Base-by-base conservation (phyloP, 2,329 filamentous ascomycete genomes). In the Beauveria scarabaeidicola region DNA sequence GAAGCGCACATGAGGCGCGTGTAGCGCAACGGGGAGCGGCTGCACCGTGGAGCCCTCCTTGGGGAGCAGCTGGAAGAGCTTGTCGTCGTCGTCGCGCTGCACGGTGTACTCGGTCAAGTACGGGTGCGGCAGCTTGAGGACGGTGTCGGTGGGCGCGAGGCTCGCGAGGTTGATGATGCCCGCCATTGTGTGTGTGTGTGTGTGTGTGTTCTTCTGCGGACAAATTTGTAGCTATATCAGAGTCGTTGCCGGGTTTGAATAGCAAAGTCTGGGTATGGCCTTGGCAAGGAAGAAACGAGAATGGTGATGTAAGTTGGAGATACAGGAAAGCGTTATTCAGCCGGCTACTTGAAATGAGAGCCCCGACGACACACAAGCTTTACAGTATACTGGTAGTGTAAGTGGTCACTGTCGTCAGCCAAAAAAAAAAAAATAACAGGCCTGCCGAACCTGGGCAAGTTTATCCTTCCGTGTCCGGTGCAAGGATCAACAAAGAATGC, bases 71-170 rank as follows among this genome's bases (percentile, higher is more conserved):
- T 71, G 73, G 66, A 74, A 74, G 47, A 75, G 69, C 27, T 64
- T 61, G 25, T 65, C 29, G 23, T 59, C 29, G 23, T 59, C 63
- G 5, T 62, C 47, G 25, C 72, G 73, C 57, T 70, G 68, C 46
- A 80, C 65, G 9, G 70, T 66, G 67, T 79, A 81, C 57, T 78
- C 73, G 41, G 75, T 75, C 44, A 74, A 72, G 67, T 80, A 80
- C 2, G 78, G 78, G 64, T 80, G 76, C 58, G 78, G 78, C 40
- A 81, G 77, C 71, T 75, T 77, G 65, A 80, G 66, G 59, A 78
- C 65, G 23, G 70, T 72, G 64, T 78, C 74, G 59, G 70, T 67
- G 25, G 69, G 62, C 21, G 69, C 66, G 48, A 71, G 61, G 51
- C 65, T 64, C 23, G 67, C 63, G 46, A 72, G 64, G 29, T 65